Percentiles rank a stretch among this genome's conserved stretches.
These are phyloP conservation scores for Eucalyptus cloeziana DNA, from an alignment of 345 rosid genomes.

Conservation along the genomic window DNA sequence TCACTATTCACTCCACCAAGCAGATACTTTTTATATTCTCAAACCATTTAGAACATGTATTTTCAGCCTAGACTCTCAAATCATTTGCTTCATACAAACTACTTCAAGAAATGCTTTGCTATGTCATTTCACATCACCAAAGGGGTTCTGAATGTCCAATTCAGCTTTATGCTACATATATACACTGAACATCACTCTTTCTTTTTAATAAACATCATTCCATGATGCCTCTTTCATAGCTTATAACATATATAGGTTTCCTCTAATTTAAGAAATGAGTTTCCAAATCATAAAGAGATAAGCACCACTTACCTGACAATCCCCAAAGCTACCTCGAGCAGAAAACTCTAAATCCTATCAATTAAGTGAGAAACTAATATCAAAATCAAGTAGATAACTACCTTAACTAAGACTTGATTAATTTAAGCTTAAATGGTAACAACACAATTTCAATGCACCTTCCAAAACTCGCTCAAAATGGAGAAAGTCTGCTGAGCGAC, in stretches of 20 bases:
- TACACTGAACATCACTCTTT: background rate
- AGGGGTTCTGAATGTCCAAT: background rate
- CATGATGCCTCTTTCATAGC: background rate
- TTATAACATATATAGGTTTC: background rate
- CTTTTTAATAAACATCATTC: background rate
- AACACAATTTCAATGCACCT: background rate
- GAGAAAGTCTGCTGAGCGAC: background rate
- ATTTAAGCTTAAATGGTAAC: background rate
- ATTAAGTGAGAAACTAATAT: background rate
- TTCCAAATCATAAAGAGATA: background rate
- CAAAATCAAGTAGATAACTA: background rate
- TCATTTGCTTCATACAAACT: background rate
- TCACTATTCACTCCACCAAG: background rate
- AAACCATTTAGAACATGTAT: background rate
- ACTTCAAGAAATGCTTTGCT: background rate
- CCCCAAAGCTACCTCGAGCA: background rate
- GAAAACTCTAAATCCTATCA: background rate
- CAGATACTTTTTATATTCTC: background rate
- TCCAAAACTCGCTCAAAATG: background rate
- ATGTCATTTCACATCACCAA: background rate
- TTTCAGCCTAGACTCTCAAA: background rate
- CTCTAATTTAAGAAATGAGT: background rate
- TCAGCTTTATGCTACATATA: background rate
- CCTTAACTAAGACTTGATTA: background rate
- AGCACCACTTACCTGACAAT: background rate